Conservation (phyloP, 495 filamentous ascomycete species). For the Cercophora sp. region DNA sequence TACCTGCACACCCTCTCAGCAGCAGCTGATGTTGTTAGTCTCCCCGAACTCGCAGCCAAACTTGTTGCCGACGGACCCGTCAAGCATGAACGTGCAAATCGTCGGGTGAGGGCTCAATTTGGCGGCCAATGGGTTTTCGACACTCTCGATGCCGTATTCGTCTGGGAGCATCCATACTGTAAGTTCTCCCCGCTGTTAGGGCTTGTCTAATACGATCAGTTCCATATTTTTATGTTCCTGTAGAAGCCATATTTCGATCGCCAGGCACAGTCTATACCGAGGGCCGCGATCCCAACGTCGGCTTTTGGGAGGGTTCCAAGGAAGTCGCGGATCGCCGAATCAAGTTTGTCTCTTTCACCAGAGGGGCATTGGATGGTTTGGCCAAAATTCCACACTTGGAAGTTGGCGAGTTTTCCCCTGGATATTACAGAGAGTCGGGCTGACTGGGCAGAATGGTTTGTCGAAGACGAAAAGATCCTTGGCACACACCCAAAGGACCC, state of each 20-base stretch:
- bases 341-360: constrained; percentile 4
- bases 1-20: background rate
- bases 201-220: constrained; percentile 7
- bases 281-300: too few species aligned
- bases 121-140: constrained; percentile 27
- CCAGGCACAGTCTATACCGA: too few species aligned
- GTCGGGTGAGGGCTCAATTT: constrained; percentile 22
- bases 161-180: constrained; percentile 28
- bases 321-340: too few species aligned
- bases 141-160: constrained; percentile 19
- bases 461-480: constrained; percentile 54
- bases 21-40: too few species aligned
- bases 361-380: constrained; percentile 23
- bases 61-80: constrained; percentile 21
- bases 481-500: constrained; percentile 59
- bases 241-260: constrained; percentile 7
- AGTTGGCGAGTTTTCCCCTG: constrained; percentile 15
- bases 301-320: too few species aligned
- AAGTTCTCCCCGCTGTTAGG: background rate
- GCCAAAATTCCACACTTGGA: constrained; percentile 26
- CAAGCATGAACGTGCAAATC: constrained; percentile 24
- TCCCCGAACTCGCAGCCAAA: constrained; percentile 15
- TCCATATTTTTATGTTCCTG: constrained; percentile 26
- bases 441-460: constrained; percentile 49
- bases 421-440: background rate